Base-by-base conservation (phyloP, 129 eudicot species). In the Kitagawia praeruptora region DNA sequence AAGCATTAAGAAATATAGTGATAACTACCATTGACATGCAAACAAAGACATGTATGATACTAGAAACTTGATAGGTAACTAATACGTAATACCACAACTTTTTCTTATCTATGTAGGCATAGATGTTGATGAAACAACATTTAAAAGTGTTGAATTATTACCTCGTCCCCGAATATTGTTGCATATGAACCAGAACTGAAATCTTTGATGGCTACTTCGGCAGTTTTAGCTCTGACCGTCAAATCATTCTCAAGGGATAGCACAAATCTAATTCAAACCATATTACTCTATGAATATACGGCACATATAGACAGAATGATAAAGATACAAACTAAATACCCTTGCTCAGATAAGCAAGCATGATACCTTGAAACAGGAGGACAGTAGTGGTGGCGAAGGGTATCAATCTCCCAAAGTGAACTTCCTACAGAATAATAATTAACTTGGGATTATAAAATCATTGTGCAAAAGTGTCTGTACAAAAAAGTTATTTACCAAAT, bases 401-500 rank as follows among this genome's bases (percentile, higher is more conserved):
- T 90, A 75, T 92, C 97, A 48, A 95, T 86, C 77, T 95, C 99
- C 99, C 99, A 95, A 56, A 95, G 88, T 82, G 91, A 92, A 84
- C 97, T 92, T 82, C 89, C 98, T 95, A 91, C 18, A 73, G 48
- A 80, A 23, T 77, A 8, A 25, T 42, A 69, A 40, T 44, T 27
- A 74, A 74, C 58, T 45, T 45, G 34, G 41, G 19, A 46, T 15
- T 9, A 42, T 72, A 42, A 71, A 37, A 46, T 28, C 19, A 28
- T 64, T 31, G 39, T 64, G 34, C 34, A 31, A 31, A 64, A 27
- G 16, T 56, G 28, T 63, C 38, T 72, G 19, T 42, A 40, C 51
- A 72, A 72, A 38, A 25, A 72, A 40, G 27, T 8, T 19, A n/a
- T 64, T 27, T 11, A 64, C 19, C 71, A 28, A 64, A 64, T 2